Evolutionary conservation across 129 eudicot genomes (phyloP).

Genomic region (Helianthus tuberosus): DNA sequence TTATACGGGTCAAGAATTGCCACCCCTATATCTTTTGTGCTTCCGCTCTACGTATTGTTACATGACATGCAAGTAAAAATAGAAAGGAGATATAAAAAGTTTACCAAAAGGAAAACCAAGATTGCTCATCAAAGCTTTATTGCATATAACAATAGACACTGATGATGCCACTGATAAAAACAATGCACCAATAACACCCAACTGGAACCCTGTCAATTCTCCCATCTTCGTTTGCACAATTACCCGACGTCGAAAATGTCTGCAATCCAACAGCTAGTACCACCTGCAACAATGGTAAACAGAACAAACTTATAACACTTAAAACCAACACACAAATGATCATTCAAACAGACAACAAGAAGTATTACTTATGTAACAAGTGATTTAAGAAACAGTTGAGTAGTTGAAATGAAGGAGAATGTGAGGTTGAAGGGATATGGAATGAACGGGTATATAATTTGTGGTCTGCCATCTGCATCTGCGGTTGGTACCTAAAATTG

Average conservation of each 20-base stretch:
- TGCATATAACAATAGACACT: conserved; percentile 92
- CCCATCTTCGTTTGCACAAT: conserved; percentile 53
- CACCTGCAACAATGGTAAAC: conserved; percentile 17
- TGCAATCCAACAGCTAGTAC: neutral
- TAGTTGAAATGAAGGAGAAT: conserved; percentile 1
- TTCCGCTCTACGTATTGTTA: conserved; percentile 3
- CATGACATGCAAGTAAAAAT: conserved; percentile 22
- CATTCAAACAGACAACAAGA: neutral
- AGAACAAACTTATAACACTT: neutral
- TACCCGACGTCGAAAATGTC: neutral
- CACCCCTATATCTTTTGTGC: no score
- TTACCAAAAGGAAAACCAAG: conserved; percentile 98
- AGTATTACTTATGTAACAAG: neutral
- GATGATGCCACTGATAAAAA: conserved; percentile 94
- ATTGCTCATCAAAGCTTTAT: conserved; percentile 95
- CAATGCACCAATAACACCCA: conserved; percentile 90
- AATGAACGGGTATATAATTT: conserved; percentile 36
- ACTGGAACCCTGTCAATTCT: conserved; percentile 66
- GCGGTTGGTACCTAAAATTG: conserved; percentile 40
- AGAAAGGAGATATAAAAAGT: neutral
- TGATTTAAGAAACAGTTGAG: neutral
- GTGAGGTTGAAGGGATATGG: conserved; percentile 20
- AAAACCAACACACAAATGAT: neutral
- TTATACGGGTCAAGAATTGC: no score
- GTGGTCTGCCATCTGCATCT: conserved; percentile 38